phyloP scores from a whole-genome alignment of 768 basidiomycete genomes.

The Serendipita indica region DNA sequence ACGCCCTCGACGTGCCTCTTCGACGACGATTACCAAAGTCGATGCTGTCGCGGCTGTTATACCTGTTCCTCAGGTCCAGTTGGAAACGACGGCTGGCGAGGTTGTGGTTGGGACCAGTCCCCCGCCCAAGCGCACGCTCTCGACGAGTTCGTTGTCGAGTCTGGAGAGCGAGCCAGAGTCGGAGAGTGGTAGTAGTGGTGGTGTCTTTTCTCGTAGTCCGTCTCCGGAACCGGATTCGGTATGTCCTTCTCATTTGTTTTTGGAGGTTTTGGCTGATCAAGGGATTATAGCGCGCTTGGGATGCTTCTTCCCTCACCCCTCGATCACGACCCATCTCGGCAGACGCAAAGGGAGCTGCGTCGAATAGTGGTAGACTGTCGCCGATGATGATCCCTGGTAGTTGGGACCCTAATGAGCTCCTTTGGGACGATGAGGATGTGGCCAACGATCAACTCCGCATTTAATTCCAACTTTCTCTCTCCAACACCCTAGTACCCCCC shows the following conservation, averaged over 20 bases:
- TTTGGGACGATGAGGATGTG: neutral
- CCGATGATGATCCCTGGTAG: constrained; percentile 8
- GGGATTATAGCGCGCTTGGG: neutral
- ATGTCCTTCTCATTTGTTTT: neutral
- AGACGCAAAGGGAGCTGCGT: neutral
- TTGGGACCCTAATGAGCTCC: constrained; percentile 3
- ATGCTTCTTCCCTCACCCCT: constrained; percentile 5
- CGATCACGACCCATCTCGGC: constrained; percentile 3
- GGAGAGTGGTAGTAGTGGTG: constrained; percentile 8
- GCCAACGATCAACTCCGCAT: neutral
- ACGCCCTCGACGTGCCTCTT: neutral
- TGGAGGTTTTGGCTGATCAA: neutral
- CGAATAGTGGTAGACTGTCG: neutral
- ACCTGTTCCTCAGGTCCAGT: neutral
- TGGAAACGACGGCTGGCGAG: neutral
- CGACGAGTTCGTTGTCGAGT: constrained; percentile 1
- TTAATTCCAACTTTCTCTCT: neutral
- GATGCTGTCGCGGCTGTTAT: neutral
- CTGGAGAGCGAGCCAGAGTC: constrained; percentile 4
- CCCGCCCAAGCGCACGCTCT: constrained; percentile 4
- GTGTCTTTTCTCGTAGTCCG: constrained; percentile 4
- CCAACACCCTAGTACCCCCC: neutral
- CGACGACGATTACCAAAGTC: neutral
- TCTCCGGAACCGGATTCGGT: constrained; percentile 3
- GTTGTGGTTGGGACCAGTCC: neutral